These are phyloP conservation scores for Peronospora destructor DNA, from an alignment of 352 stramenopile species.

Conservation along the genomic window DNA sequence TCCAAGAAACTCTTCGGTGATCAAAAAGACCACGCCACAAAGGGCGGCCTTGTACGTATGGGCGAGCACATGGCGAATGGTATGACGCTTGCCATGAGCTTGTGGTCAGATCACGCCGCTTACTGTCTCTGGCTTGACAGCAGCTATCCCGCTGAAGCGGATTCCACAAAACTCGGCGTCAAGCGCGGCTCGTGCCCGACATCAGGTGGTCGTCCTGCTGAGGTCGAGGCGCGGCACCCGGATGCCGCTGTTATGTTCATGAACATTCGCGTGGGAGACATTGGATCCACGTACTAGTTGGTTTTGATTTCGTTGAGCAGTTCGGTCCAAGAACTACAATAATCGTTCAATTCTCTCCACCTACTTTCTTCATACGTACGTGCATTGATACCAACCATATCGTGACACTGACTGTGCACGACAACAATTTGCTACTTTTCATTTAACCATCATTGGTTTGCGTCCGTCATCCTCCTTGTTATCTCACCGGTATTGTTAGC, in stretches of 20 bases:
- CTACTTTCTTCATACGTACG: too few relatives aligned
- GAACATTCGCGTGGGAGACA: slow-evolving; percentile 66
- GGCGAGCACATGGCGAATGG: slow-evolving; percentile 47
- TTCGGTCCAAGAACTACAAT: not conserved
- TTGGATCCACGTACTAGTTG: slow-evolving; percentile 39
- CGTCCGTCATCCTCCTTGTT: too few relatives aligned
- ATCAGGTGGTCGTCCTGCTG: slow-evolving; percentile 37
- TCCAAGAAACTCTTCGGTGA: slow-evolving; percentile 49
- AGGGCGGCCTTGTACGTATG: slow-evolving; percentile 51
- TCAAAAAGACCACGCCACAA: slow-evolving; percentile 38
- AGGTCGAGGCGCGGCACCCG: slow-evolving; percentile 42
- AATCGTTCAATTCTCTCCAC: not conserved
- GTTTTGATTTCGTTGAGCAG: not conserved
- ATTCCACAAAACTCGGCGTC: slow-evolving; percentile 39
- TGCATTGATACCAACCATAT: too few relatives aligned
- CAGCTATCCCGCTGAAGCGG: slow-evolving; percentile 39
- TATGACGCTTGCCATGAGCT: slow-evolving; percentile 63
- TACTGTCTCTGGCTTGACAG: slow-evolving; percentile 72
- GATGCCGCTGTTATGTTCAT: slow-evolving; percentile 17
- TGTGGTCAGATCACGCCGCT: slow-evolving; percentile 62
- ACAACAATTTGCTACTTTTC: too few relatives aligned
- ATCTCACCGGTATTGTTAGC: too few relatives aligned
- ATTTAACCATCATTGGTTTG: too few relatives aligned
- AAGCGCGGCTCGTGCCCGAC: slow-evolving; percentile 32
- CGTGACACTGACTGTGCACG: too few relatives aligned